Evolutionary conservation across 768 basidiomycete species (phyloP).

Genomic region (Cyclocybe aegerita): DNA sequence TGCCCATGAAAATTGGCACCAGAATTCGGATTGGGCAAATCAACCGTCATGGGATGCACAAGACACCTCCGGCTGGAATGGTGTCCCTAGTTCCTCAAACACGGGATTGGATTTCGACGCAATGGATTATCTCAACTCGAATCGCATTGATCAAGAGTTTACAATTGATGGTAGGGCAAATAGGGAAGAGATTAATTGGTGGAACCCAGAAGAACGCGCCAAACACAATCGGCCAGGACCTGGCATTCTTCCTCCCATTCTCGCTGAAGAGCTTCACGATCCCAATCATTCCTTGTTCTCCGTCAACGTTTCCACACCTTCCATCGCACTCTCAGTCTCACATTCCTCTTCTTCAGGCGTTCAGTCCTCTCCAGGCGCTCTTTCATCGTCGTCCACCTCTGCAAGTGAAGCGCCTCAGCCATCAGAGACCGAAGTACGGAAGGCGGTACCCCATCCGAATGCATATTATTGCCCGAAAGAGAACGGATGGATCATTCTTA

Average conservation of each 20-base stretch:
- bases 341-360: constrained; percentile 16
- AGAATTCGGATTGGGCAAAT: no score
- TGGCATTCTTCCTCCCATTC: constrained; percentile 66
- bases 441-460: constrained; percentile 75
- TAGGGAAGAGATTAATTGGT: constrained; percentile 69
- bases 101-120: constrained; percentile 17
- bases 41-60: no score
- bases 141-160: constrained; percentile 27
- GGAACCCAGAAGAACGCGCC: constrained; percentile 52
- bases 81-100: not conserved
- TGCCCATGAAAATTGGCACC: constrained; percentile 16
- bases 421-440: constrained; percentile 62
- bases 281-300: constrained; percentile 71
- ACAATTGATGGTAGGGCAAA: constrained; percentile 60
- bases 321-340: constrained; percentile 15
- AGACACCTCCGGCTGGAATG: no score
- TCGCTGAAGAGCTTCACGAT: constrained; percentile 69
- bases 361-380: constrained; percentile 21
- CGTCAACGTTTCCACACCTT: constrained; percentile 41
- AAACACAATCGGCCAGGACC: constrained; percentile 58
- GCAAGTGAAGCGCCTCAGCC: constrained; percentile 21
- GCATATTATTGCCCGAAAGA: constrained; percentile 83
- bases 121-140: constrained; percentile 23
- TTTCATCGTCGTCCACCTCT: constrained; percentile 16
- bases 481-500: constrained; percentile 79